Evolutionary conservation across 2,329 filamentous ascomycete species (phyloP).

Genomic region (Botrytis byssoidea): DNA sequence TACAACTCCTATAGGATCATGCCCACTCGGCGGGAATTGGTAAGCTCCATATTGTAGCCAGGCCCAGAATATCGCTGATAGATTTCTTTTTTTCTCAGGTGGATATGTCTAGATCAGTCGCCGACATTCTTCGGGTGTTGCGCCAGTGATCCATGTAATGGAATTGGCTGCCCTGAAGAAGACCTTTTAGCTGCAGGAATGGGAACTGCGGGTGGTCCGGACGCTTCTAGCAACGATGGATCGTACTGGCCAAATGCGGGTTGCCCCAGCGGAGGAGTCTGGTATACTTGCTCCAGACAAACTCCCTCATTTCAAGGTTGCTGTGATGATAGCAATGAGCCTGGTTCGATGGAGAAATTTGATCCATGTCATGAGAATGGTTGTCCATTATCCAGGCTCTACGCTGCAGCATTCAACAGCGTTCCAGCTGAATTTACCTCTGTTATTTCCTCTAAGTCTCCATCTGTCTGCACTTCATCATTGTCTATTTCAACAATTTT

Average conservation of each 20-base stretch:
- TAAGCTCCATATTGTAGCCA: background rate
- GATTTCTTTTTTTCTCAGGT: slow-evolving; percentile 12
- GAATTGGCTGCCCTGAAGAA: slow-evolving; percentile 22
- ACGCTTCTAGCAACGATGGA: slow-evolving; percentile 6
- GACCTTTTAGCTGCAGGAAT: slow-evolving; percentile 26
- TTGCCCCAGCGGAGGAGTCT: slow-evolving; percentile 13
- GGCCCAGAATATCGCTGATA: background rate
- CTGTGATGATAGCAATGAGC: background rate
- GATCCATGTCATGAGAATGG: background rate
- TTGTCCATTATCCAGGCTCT: background rate
- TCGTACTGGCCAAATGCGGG: slow-evolving; percentile 1
- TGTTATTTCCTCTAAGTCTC: background rate
- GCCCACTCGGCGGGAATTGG: background rate
- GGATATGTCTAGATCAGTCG: slow-evolving; percentile 23
- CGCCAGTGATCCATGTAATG: slow-evolving; percentile 26
- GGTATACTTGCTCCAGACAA: background rate
- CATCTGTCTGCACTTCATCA: background rate
- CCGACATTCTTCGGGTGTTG: slow-evolving; percentile 30
- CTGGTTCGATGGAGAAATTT: background rate
- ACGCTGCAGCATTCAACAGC: background rate
- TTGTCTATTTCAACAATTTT: background rate
- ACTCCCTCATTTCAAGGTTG: slow-evolving; percentile 14
- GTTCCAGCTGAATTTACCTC: background rate
- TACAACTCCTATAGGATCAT: background rate
- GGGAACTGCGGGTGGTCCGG: slow-evolving; percentile 17